Evolutionary conservation across 495 filamentous ascomycete genomes (phyloP).

Genomic region (Aspergillus bertholletiae): DNA sequence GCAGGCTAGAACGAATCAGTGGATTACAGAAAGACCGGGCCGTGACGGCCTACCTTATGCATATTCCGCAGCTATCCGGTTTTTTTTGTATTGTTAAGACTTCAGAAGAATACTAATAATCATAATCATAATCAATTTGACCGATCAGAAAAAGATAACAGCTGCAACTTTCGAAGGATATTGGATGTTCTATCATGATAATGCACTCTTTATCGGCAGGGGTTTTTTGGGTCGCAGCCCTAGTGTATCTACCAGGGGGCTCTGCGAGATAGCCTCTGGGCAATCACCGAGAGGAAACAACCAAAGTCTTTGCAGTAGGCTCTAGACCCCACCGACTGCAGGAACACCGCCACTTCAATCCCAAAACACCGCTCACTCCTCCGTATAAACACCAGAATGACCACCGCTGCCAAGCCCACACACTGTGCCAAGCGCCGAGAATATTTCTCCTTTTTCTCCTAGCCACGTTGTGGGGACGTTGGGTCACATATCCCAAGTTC

Average conservation of each 20-base stretch:
- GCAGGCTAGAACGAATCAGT: background rate
- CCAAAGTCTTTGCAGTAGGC: slow-evolving; percentile 2
- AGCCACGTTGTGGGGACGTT: slow-evolving; percentile 22
- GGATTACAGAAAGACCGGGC: background rate
- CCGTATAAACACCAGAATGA: slow-evolving; percentile 4
- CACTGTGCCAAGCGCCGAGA: slow-evolving; percentile 19
- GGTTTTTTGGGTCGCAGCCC: background rate
- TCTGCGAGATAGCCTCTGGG: slow-evolving; percentile 4
- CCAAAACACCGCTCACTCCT: slow-evolving; percentile 4
- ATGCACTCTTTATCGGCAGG: background rate
- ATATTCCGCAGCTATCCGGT: slow-evolving; percentile 14
- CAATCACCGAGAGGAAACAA: background rate
- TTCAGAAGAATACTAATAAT: too few relatives aligned
- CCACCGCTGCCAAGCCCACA: slow-evolving; percentile 18
- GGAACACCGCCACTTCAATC: slow-evolving; percentile 23
- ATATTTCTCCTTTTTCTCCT: slow-evolving; percentile 16
- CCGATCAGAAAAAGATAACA: background rate
- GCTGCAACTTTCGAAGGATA: background rate
- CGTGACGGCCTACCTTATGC: slow-evolving; percentile 11
- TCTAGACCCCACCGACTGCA: slow-evolving; percentile 16
- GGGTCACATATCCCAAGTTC: slow-evolving; percentile 8
- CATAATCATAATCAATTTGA: background rate
- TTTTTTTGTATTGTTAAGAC: too few relatives aligned
- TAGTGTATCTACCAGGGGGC: background rate
- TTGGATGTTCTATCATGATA: background rate